Base-by-base conservation (phyloP, 2,329 filamentous ascomycete species). In the Conoideocrella luteorostrata region DNA sequence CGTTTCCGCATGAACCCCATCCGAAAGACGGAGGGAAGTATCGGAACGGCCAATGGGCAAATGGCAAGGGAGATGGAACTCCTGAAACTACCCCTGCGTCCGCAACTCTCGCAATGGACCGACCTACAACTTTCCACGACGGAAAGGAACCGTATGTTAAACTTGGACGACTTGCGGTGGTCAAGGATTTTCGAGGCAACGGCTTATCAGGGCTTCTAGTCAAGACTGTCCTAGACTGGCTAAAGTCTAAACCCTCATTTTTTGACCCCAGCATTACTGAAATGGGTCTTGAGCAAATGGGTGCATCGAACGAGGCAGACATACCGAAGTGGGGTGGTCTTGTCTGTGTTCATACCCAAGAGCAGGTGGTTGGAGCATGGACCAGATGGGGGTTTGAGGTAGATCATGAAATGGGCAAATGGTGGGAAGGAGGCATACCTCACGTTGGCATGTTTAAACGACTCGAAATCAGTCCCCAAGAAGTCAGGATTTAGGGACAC, bases 391-490 rank as follows among this genome's bases (percentile, higher is more conserved):
- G 88, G 0, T 96, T 95, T 61, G 65, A 70, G 49, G 69, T 77
- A 9, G 89, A 96, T 63, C 74, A 85, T 56, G 70, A 65, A 9
- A 78, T 91, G 77, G 86, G 87, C 1, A 72, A 62, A 24, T 96
- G 89, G 88, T 71, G 74, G 49, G 89, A 96, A 62, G 88, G 93
- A 57, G 87, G 85, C 4, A 91, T 95, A 43, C 71, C 77, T 51
- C 88, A 95, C 68, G 74, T 94, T 15, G 89, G 86, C 47, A 94
- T 96, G 89, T 95, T 78, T 50, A 56, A 63, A 50, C 66, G 77
- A 26, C 47, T 81, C 22, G 56, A 68, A 4, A 48, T 70, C 4
- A 49, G 45, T 15, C 50, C 55, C 32, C 52, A 58, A 43, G 41
- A 52, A 28, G 50, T 57, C 35, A 54, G 48, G 23, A 53, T 58